Percentiles rank a stretch among this genome's conserved stretches.
Conservation (phyloP, 2,329 filamentous ascomycete species). For the Penicillium frequentans region DNA sequence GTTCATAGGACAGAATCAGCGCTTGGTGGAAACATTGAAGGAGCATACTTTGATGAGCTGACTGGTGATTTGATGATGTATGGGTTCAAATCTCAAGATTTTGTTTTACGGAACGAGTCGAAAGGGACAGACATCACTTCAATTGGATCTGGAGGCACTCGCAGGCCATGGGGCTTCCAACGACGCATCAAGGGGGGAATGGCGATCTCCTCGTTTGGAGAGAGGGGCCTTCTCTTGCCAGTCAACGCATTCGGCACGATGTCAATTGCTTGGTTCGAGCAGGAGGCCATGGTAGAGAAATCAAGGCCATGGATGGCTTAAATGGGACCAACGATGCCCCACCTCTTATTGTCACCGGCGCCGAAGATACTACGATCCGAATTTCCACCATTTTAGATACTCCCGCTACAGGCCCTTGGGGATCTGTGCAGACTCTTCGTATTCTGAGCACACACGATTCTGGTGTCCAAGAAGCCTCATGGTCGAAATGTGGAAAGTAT, state of each 20-base stretch:
- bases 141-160: slow-evolving; percentile 80
- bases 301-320: slow-evolving; percentile 63
- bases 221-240: slow-evolving; percentile 60
- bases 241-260: slow-evolving; percentile 40
- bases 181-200: slow-evolving; percentile 21
- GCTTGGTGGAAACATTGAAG: slow-evolving; percentile 75
- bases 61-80: slow-evolving; percentile 23
- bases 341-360: slow-evolving; percentile 63
- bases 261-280: slow-evolving; percentile 56
- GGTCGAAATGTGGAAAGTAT: slow-evolving; percentile 65
- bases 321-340: slow-evolving; percentile 11
- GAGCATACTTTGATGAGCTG: slow-evolving; percentile 59
- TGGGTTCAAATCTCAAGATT: slow-evolving; percentile 50
- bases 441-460: slow-evolving; percentile 76
- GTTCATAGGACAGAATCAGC: slow-evolving; percentile 69
- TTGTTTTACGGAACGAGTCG: slow-evolving; percentile 79
- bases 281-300: slow-evolving; percentile 84
- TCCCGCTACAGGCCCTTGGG: slow-evolving; percentile 16
- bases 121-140: slow-evolving; percentile 67
- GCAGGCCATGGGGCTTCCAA: slow-evolving; percentile 70
- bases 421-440: slow-evolving; percentile 54
- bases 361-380: slow-evolving; percentile 73
- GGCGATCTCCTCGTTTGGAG: slow-evolving; percentile 70
- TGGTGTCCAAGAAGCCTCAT: slow-evolving; percentile 78
- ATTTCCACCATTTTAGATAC: slow-evolving; percentile 52